Evolutionary conservation across 2,329 filamentous ascomycete species (phyloP).

Genomic region (Boeremia lycopersici): DNA sequence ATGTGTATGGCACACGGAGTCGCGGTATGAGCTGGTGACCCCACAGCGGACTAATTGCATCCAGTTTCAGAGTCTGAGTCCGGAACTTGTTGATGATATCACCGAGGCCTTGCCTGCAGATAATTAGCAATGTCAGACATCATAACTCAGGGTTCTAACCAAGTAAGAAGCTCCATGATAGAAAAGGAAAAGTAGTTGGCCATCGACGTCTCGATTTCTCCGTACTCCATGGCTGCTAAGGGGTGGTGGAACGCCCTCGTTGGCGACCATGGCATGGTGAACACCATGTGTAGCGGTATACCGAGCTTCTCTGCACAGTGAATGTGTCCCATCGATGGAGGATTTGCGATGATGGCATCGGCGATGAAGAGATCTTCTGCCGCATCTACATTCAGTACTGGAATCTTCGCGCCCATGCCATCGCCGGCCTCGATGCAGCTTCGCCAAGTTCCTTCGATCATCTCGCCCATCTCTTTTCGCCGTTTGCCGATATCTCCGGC

Average conservation of each 20-base stretch:
- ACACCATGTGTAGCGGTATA: constrained; percentile 80
- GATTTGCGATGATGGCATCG: constrained; percentile 53
- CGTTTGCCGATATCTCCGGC: constrained; percentile 44
- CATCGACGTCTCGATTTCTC: constrained; percentile 39
- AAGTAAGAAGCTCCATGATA: constrained; percentile 57
- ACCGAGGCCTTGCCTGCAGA: constrained; percentile 51
- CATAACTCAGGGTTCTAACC: constrained; percentile 18
- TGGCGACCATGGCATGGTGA: constrained; percentile 68
- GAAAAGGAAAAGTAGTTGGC: constrained; percentile 56
- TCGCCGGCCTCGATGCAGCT: constrained; percentile 49
- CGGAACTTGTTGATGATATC: constrained; percentile 56
- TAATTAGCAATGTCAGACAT: no score
- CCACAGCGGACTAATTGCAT: constrained; percentile 45
- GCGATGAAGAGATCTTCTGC: constrained; percentile 70
- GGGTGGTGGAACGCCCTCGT: constrained; percentile 58
- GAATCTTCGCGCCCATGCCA: constrained; percentile 20
- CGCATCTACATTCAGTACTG: constrained; percentile 20
- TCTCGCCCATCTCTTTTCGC: constrained; percentile 34
- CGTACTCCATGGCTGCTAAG: constrained; percentile 54
- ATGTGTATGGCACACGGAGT: constrained; percentile 52
- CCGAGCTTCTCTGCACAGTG: constrained; percentile 76
- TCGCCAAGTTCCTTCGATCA: constrained; percentile 44
- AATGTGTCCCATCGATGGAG: constrained; percentile 49
- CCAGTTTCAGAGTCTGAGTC: constrained; percentile 49
- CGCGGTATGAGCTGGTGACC: constrained; percentile 48